A percentile compares a stretch with the other conserved stretches of the same genome.
phyloP scores from a whole-genome alignment of 495 filamentous ascomycete genomes.

The Neurospora cerealis region DNA sequence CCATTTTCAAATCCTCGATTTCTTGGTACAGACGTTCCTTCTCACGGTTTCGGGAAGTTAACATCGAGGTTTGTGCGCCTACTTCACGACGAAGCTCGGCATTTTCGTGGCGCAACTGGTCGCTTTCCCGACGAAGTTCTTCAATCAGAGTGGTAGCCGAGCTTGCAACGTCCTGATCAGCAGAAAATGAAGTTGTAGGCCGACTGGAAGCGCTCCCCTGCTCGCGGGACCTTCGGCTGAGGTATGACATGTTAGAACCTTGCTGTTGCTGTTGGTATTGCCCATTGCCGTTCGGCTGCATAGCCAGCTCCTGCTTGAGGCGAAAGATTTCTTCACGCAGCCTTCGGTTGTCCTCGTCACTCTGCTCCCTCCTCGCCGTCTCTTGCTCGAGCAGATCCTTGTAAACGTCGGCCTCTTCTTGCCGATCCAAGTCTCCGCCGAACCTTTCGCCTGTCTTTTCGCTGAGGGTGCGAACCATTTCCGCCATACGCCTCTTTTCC shows the following conservation, averaged over 20 bases:
- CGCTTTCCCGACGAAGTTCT: conserved; percentile 50
- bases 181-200: conserved; percentile 50
- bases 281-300: conserved; percentile 20
- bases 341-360: conserved; percentile 76
- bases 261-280: conserved; percentile 36
- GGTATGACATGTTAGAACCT: conserved; percentile 46
- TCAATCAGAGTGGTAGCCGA: conserved; percentile 60
- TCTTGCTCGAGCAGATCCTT: conserved; percentile 94
- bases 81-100: conserved; percentile 85
- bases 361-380: conserved; percentile 77
- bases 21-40: conserved; percentile 92
- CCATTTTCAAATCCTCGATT: conserved; percentile 91
- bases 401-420: conserved; percentile 88
- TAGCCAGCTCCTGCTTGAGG: conserved; percentile 52
- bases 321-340: conserved; percentile 78
- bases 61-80: conserved; percentile 93
- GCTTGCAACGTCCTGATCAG: conserved; percentile 44
- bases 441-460: conserved; percentile 45
- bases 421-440: conserved; percentile 58
- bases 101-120: conserved; percentile 82
- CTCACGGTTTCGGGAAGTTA: conserved; percentile 90
- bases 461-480: conserved; percentile 63
- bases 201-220: conserved; percentile 50
- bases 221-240: conserved; percentile 50
- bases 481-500: conserved; percentile 72